Percentiles rank a stretch among this genome's conserved stretches.
These are phyloP conservation scores for Xylaria sp. DNA, from an alignment of 2,329 filamentous ascomycete species.

Conservation along the genomic window DNA sequence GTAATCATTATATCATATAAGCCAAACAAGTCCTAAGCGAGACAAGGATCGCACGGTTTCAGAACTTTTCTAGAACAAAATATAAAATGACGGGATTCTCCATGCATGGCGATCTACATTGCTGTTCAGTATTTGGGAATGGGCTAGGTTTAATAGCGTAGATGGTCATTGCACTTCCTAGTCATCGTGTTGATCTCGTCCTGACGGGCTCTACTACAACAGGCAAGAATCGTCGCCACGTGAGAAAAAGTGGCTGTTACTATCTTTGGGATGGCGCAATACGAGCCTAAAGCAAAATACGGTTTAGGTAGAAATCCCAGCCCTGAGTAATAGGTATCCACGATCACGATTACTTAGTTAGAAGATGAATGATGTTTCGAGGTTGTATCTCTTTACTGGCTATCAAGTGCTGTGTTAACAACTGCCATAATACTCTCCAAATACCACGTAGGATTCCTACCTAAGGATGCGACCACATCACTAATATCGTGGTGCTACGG, in stretches of 20 bases:
- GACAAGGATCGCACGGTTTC: constrained; percentile 9
- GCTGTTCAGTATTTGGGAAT: constrained; percentile 14
- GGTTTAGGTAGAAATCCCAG: neutral
- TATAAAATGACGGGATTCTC: constrained; percentile 27
- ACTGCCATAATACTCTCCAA: neutral
- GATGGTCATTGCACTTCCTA: neutral
- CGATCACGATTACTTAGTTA: neutral
- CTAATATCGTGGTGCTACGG: constrained; percentile 5
- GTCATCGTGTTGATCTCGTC: constrained; percentile 17
- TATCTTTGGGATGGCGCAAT: constrained; percentile 25
- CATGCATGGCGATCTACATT: constrained; percentile 29
- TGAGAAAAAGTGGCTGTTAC: constrained; percentile 23
- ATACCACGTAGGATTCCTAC: neutral
- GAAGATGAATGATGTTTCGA: neutral
- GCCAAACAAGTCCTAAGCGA: neutral
- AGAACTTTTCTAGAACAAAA: constrained; percentile 23
- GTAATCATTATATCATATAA: neutral
- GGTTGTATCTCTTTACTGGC: neutral
- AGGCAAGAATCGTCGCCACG: constrained; percentile 29
- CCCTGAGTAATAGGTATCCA: neutral
- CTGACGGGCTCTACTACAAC: constrained; percentile 5
- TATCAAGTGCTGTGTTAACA: neutral
- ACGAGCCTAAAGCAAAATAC: neutral
- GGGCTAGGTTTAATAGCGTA: neutral
- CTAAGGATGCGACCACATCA: constrained; percentile 3